phyloP scores from a whole-genome alignment of 148 eudicot genomes.

The Persicaria maculosa region DNA sequence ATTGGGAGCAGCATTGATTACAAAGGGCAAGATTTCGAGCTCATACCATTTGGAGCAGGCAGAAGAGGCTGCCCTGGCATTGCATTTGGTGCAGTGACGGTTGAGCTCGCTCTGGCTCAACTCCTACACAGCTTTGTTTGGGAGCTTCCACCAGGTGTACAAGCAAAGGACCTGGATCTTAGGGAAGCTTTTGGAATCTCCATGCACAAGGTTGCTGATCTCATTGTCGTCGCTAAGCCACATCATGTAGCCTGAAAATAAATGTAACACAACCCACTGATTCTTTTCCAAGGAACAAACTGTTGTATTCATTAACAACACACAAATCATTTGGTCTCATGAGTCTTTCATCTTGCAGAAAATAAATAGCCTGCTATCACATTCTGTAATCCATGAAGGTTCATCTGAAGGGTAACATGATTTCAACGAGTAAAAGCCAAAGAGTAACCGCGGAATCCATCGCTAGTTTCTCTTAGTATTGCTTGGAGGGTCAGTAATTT shows the following conservation, averaged over 20 bases:
- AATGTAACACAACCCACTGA: too few species aligned
- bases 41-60: conserved; percentile 67
- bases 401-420: too few species aligned
- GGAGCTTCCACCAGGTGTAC: conserved; percentile 40
- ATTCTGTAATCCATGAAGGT: too few species aligned
- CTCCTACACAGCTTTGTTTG: conserved; percentile 54
- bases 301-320: too few species aligned
- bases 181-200: conserved; percentile 49
- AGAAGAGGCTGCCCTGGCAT: conserved; percentile 59
- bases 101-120: conserved; percentile 54
- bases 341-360: not conserved
- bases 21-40: conserved; percentile 55
- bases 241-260: not conserved
- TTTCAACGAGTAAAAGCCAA: too few species aligned
- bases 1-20: conserved; percentile 32
- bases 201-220: conserved; percentile 38
- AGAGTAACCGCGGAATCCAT: too few species aligned
- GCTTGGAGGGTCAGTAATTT: too few species aligned
- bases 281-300: too few species aligned
- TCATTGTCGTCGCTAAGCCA: conserved; percentile 28
- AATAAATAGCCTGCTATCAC: not conserved
- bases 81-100: conserved; percentile 29
- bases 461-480: too few species aligned
- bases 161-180: conserved; percentile 40
- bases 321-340: not conserved